Base-by-base conservation (phyloP, 2,329 filamentous ascomycete genomes). In the Beauveria sp. region DNA sequence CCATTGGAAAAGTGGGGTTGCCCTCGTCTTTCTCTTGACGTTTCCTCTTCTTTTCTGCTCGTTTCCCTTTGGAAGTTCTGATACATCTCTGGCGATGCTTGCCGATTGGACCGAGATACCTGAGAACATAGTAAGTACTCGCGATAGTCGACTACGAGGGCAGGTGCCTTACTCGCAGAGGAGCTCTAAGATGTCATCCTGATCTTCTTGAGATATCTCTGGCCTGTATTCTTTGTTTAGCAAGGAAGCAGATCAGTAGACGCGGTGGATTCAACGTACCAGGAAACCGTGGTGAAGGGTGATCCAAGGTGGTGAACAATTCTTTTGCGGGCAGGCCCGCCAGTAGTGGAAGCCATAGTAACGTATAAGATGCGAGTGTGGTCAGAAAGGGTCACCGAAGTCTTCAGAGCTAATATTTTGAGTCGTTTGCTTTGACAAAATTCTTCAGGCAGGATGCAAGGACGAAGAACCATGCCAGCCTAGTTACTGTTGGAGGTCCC, bases 101-200 rank as follows among this genome's bases (percentile, higher is more conserved):
- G 1, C 87, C 87, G 16, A 91, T 72, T 2, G 88, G 87, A 0
- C 78, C 74, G 50, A 91, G 72, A 22, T 90, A 74, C 62, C 87
- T 91, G 47, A 2, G 7, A 5, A 50, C 12, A 41, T 30, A 10
- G 60, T 70, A 28, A 67, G 63, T 47, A 18, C 10, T 41, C 6
- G 30, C 22, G 8, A 20, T 2, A 30, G 30, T 6, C 48, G 18
- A 40, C n/a, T 43, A 16, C 24, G 20, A 41, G 9, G n/a, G 26
- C 26, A 14, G 76, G 54, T 28, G 48, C 66, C 71, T 62, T 79
- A 89, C 87, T 77, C 81, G 81, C 83, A 88, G 5, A 90, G 76
- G 54, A 91, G 76, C 64, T 89, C 85, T 10, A 90, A 69, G 43
- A 90, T 86, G 4, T 79, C 77, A 56, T 86, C 80, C 70, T 89